Conservation (phyloP, 2,329 filamentous ascomycete species). For the Domatiomyces globalis region DNA sequence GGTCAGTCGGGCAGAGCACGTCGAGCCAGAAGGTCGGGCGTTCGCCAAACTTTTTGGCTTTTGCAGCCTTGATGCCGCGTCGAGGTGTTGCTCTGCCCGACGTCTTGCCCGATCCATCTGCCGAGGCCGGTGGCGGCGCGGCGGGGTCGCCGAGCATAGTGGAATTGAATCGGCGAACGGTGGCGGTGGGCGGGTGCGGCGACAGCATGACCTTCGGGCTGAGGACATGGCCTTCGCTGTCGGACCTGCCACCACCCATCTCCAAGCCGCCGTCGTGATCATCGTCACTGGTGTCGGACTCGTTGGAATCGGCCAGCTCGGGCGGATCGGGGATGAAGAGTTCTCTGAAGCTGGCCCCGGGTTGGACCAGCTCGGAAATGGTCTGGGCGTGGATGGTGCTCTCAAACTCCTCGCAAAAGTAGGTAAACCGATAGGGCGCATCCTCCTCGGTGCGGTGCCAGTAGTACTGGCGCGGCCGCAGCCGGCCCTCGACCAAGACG, state of each 20-base stretch:
- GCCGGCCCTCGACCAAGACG: slow-evolving; percentile 73
- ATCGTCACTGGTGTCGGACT: slow-evolving; percentile 48
- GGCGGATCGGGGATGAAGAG: slow-evolving; percentile 82
- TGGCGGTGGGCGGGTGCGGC: slow-evolving; percentile 1
- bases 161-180: slow-evolving; percentile 1
- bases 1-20: slow-evolving; percentile 75
- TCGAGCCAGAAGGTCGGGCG: slow-evolving; percentile 96
- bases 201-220: slow-evolving; percentile 9
- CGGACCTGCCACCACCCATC: slow-evolving; percentile 51
- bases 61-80: slow-evolving; percentile 35
- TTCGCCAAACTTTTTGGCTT: slow-evolving; percentile 52
- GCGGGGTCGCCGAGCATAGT: not conserved
- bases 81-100: slow-evolving; percentile 1
- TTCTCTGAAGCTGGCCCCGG: slow-evolving; percentile 68
- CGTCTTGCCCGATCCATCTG: slow-evolving; percentile 5
- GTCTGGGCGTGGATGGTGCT: slow-evolving; percentile 93
- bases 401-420: slow-evolving; percentile 95
- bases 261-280: slow-evolving; percentile 20
- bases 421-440: slow-evolving; percentile 85
- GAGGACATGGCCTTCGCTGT: slow-evolving; percentile 7
- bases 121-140: slow-evolving; percentile 4
- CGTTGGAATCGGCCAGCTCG: slow-evolving; percentile 56
- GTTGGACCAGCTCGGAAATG: slow-evolving; percentile 81
- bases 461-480: slow-evolving; percentile 56
- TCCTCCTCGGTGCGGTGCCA: slow-evolving; percentile 88